Base-by-base conservation (phyloP, 176 grass and related monocot species). In the Cenchrus fungigraminus region DNA sequence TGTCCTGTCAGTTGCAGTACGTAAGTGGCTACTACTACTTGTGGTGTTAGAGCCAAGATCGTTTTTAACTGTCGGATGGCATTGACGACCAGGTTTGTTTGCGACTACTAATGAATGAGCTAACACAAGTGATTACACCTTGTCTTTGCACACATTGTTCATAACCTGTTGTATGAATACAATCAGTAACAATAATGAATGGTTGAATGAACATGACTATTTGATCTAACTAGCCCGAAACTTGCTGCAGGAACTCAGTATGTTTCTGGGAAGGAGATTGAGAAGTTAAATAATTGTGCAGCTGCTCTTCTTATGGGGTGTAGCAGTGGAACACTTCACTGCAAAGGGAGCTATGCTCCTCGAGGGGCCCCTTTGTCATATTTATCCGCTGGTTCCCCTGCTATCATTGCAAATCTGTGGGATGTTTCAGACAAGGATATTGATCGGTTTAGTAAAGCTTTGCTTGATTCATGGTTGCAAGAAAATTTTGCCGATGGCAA, bases 301-400 rank as follows among this genome's bases (percentile, higher is more conserved):
- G 97, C 91, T 19, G 84, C 89, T 91, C 85, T 99, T 85, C 97
- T 99, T 61, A 99, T 99, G 97, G 97, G 97, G 50, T 99, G 97
- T 62, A 94, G 91, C 74, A 99, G 94, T 56, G 97, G 93, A 56
- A 80, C 83, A 43, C 86, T 99, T 63, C 22, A 79, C 44, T 94
- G 79, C 71, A 89, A 76, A 84, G 91, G 97, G 67, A 79, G 86
- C 68, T 92, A 99, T 84, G 91, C 84, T 65, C 93, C 97, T 65
- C 87, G 79, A 84, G 93, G 97, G 7, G 75, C 87, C 9, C 91
- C 90, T 73, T 79, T 94, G n/a, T 99, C 93, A 25, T 96, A 99
- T 83, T 85, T 99, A 81, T 91, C 59, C 6, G 97, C 91, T 54
- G 97, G 93, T 68, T 99, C 93, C 37, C 97, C 93, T 9, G 81